Evolutionary conservation across 2,329 filamentous ascomycete genomes (phyloP), one percentile per base, ranked within the genome.

Genomic region (Thelonectria olida): DNA sequence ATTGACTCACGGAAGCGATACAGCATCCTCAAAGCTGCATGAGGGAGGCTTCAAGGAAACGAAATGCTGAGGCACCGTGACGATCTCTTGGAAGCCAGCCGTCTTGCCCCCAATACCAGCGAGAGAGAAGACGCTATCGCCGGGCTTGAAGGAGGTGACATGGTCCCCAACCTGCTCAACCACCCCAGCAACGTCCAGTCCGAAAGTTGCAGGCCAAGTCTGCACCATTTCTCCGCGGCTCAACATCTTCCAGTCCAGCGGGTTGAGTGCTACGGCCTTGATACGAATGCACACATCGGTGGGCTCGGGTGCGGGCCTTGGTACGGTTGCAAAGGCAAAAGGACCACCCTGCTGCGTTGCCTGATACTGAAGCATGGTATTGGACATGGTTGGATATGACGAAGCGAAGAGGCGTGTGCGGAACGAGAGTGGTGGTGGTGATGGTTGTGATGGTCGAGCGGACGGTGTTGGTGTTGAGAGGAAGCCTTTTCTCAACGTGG

Each of bases 111-210:
- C 65, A 34, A 68, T 64, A 10, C 65, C 67, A 20, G 60, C 61
- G 13, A 67, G 54, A 13, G 53, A 57, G 44, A 70, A 63, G 15
- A 84, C 81, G 44, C 81, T 74, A 63, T 83, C 81, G 13, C 81
- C 81, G 0, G 67, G 59, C 25, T 60, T 44, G 36, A 71, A 69
- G 17, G 41, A 54, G 1, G 54, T 56, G 13, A 71, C 67, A 5
- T 59, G 58, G 2, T 63, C 56, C 12, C 72, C 72, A 4, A 72
- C 63, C 17, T 62, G 27, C 31, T 71, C 67, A 42, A 74, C 56
- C 3, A 65, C 53, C 23, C 71, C 72, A 7, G 72, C 56, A 13
- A 49, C 56, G 25, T 70, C 67, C 9, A 70, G 58, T 1, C 67
- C 67, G 19, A 68, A 60, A 31, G 55, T 51, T 36, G 62, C 63